phyloP scores from a whole-genome alignment of 371 early-diverging fungal species.

The Entomophthora muscae region DNA sequence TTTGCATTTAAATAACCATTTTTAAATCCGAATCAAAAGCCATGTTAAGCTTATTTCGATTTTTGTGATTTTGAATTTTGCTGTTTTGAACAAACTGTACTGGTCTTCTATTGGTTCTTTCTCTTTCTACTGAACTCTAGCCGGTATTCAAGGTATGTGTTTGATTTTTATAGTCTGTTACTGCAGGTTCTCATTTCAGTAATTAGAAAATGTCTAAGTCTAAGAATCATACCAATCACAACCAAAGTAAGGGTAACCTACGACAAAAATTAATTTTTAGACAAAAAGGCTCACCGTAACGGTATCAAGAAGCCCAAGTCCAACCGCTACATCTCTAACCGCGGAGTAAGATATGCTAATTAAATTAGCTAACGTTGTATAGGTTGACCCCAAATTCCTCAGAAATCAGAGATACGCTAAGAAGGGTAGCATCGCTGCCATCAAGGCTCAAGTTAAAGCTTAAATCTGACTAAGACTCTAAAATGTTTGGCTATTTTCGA shows the following conservation, averaged over 20 bases:
- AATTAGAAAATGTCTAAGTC: slow-evolving; percentile 92
- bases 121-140: too few species aligned
- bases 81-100: too few species aligned
- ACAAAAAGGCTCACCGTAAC: slow-evolving; percentile 97
- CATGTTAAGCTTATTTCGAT: too few species aligned
- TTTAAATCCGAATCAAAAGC: too few species aligned
- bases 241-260: slow-evolving; percentile 60
- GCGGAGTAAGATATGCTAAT: slow-evolving; percentile 50
- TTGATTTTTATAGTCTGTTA: too few species aligned
- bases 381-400: slow-evolving; percentile 91
- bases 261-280: slow-evolving; percentile 15
- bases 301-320: slow-evolving; percentile 91
- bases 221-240: slow-evolving; percentile 99
- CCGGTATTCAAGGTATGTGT: too few species aligned
- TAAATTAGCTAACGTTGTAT: neutral
- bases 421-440: slow-evolving; percentile 35
- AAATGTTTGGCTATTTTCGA: too few species aligned
- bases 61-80: too few species aligned
- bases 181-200: too few species aligned
- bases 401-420: slow-evolving; percentile 97
- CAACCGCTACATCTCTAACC: slow-evolving; percentile 72
- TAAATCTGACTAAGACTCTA: too few species aligned
- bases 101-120: too few species aligned
- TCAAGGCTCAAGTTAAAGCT: slow-evolving; percentile 13
- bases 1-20: too few species aligned